These are phyloP conservation scores for Acacia melanoxylon DNA, from an alignment of 306 rosid genomes.

Conservation along the genomic window DNA sequence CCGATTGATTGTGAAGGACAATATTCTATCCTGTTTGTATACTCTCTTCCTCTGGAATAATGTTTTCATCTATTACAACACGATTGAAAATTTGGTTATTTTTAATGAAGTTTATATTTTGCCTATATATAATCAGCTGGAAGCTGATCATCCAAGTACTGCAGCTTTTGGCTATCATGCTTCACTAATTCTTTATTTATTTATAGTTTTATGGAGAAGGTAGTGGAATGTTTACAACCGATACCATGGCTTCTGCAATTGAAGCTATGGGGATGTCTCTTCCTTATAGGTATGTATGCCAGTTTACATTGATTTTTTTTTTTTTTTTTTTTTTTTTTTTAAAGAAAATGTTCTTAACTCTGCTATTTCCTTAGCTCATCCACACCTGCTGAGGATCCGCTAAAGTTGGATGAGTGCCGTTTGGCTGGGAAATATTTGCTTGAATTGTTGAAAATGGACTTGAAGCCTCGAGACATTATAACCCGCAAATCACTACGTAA, in stretches of 20 bases:
- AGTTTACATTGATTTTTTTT: slow-evolving; percentile 10
- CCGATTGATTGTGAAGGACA: slow-evolving; percentile 15
- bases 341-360: slow-evolving; percentile 7
- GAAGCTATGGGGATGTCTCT: slow-evolving; percentile 98
- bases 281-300: slow-evolving; percentile 71
- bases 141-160: neutral
- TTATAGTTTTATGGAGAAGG: slow-evolving; percentile 88
- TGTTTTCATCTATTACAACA: neutral
- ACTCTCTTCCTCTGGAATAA: slow-evolving; percentile 4
- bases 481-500: slow-evolving; percentile 76
- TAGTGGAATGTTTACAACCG: slow-evolving; percentile 98
- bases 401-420: slow-evolving; percentile 93
- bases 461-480: slow-evolving; percentile 94
- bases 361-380: slow-evolving; percentile 66
- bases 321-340: neutral
- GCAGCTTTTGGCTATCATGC: slow-evolving; percentile 28
- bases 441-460: slow-evolving; percentile 80
- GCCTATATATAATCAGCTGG: slow-evolving; percentile 16
- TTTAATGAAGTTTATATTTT: slow-evolving; percentile 3
- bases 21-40: slow-evolving; percentile 10
- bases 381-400: slow-evolving; percentile 94
- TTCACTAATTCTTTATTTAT: slow-evolving; percentile 18
- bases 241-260: slow-evolving; percentile 98
- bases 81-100: neutral
- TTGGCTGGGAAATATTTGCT: slow-evolving; percentile 89